Percentiles rank a stretch among this genome's conserved stretches.
Conservation (phyloP, 1,284 basidiomycete genomes). For the Irpex sp. region DNA sequence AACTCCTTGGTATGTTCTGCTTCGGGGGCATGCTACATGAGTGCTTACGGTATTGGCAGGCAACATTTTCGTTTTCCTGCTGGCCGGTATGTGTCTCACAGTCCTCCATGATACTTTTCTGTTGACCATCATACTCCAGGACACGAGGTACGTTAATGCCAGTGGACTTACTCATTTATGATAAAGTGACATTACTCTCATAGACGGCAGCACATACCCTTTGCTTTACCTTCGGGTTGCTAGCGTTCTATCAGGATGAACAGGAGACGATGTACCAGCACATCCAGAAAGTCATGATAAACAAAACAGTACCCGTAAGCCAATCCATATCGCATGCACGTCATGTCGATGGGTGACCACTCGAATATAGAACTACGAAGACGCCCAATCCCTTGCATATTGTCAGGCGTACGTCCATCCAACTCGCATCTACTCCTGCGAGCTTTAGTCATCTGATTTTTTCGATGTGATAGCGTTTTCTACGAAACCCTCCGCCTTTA, state of each 20-base stretch:
- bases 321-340: neutral
- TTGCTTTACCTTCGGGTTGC: slow-evolving; percentile 46
- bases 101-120: too few species aligned
- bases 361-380: slow-evolving; percentile 43
- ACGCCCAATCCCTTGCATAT: slow-evolving; percentile 42
- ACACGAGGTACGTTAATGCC: slow-evolving; percentile 34
- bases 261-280: slow-evolving; percentile 56
- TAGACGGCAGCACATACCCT: slow-evolving; percentile 49
- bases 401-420: slow-evolving; percentile 36
- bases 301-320: slow-evolving; percentile 33
- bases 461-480: slow-evolving; percentile 35
- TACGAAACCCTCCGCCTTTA: slow-evolving; percentile 57
- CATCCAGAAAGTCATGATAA: slow-evolving; percentile 40
- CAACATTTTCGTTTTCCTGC: slow-evolving; percentile 48
- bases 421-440: neutral
- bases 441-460: too few species aligned
- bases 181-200: too few species aligned
- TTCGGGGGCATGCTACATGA: neutral
- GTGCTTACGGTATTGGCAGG: slow-evolving; percentile 26
- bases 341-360: too few species aligned
- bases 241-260: slow-evolving; percentile 49
- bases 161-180: neutral
- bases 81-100: slow-evolving; percentile 23
- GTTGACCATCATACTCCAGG: neutral
- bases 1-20: slow-evolving; percentile 37